Percentiles rank a stretch among this genome's conserved stretches.
These are phyloP conservation scores for Fistulinella cinereoalba DNA, from an alignment of 1,284 basidiomycete species.

Conservation along the genomic window DNA sequence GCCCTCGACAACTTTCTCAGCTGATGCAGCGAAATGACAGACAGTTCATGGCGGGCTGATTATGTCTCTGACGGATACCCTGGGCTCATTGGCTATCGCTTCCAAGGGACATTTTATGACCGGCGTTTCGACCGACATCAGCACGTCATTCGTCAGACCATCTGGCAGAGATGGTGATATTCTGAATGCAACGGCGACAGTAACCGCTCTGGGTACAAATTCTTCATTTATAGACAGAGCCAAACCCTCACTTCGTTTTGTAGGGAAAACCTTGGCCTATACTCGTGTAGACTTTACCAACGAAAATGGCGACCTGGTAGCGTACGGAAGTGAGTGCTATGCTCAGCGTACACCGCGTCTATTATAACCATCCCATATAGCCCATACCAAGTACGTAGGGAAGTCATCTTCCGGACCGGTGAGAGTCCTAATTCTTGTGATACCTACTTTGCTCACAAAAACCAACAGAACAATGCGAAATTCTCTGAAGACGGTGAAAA, in stretches of 20 bases:
- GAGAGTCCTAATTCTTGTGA: slow-evolving; percentile 18
- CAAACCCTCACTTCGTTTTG: not conserved
- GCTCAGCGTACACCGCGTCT: not conserved
- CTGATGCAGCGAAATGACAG: slow-evolving; percentile 10
- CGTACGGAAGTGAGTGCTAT: slow-evolving; percentile 69
- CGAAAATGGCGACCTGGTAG: slow-evolving; percentile 67
- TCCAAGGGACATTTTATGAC: slow-evolving; percentile 84
- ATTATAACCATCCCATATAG: slow-evolving; percentile 38
- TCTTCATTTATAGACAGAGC: not conserved
- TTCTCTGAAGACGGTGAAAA: slow-evolving; percentile 77
- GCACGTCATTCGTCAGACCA: slow-evolving; percentile 77
- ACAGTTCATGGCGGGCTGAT: slow-evolving; percentile 84
- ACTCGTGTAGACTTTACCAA: slow-evolving; percentile 79
- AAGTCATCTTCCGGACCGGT: slow-evolving; percentile 67
- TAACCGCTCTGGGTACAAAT: slow-evolving; percentile 60
- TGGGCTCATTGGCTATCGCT: slow-evolving; percentile 81
- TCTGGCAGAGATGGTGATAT: slow-evolving; percentile 65
- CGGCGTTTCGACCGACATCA: slow-evolving; percentile 85
- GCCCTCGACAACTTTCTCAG: not conserved
- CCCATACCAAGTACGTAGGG: slow-evolving; percentile 87
- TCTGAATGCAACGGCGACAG: slow-evolving; percentile 56
- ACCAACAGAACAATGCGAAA: slow-evolving; percentile 68
- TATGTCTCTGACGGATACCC: slow-evolving; percentile 80
- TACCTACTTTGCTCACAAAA: slow-evolving; percentile 1
- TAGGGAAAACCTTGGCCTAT: slow-evolving; percentile 83